These are phyloP conservation scores for Cymbopogon flexuosus DNA, from an alignment of 202 grass and related monocot species.

Conservation along the genomic window DNA sequence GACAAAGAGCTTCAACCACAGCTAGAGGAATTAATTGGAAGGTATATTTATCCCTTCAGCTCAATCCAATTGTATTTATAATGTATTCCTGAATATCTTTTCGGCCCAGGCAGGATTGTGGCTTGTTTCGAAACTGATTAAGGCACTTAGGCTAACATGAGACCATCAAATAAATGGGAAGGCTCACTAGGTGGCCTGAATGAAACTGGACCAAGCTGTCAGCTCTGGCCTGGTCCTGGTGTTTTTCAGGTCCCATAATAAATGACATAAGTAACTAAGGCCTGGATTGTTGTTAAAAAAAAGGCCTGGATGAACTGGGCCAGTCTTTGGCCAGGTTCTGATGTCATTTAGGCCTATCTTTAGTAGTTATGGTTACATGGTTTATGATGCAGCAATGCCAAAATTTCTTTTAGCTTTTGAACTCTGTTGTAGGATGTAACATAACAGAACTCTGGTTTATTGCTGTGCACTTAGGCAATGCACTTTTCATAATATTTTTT, in stretches of 20 bases:
- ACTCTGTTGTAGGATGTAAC: neutral
- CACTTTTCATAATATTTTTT: neutral
- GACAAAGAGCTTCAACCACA: conserved; percentile 99
- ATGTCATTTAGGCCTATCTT: neutral
- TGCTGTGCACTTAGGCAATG: neutral
- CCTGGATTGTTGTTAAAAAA: neutral
- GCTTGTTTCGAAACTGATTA: neutral
- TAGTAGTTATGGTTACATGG: neutral
- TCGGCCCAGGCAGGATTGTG: neutral
- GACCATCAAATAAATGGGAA: neutral
- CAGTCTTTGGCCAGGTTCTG: neutral
- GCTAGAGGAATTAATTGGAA: conserved; percentile 91
- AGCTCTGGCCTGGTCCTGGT: neutral
- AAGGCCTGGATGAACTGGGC: neutral
- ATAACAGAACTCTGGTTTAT: neutral
- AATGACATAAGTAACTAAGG: neutral
- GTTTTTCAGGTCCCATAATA: neutral
- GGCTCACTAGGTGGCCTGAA: neutral
- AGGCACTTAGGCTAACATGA: neutral
- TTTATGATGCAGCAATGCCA: neutral
- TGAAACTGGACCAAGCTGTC: neutral
- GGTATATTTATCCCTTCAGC: conserved; percentile 52
- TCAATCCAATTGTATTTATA: conserved; percentile 19
- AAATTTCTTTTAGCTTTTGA: conserved; percentile 1
- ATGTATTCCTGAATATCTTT: neutral